Evolutionary conservation across 805 yeast genomes (phyloP), one percentile per base, ranked within the genome.

Genomic region (Yarrowia porcina): DNA sequence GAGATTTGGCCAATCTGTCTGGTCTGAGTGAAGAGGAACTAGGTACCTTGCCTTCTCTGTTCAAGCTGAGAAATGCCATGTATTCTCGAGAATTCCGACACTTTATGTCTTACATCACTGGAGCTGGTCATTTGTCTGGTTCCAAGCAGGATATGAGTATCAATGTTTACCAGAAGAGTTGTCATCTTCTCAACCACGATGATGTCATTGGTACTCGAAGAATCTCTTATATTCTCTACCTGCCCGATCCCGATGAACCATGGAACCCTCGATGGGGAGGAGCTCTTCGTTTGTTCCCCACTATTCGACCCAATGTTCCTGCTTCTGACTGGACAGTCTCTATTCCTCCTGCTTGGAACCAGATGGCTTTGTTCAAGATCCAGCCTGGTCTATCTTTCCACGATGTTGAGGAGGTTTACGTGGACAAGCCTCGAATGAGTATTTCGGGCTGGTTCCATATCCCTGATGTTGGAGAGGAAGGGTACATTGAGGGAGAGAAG

Each of bases 361-460:
- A 94, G 74, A 87, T 94, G 71, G 97, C 98, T 0, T 90, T 94
- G 71, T 94, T 94, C 79, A 87, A 88, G 5, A 98, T 94, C 13
- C 94, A 91, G 71, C 99, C 99, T 0, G 99, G 99, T 0, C 82
- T 87, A 54, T 89, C 97, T 1, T 94, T 94, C 81, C 99, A 94
- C 73, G 99, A 96, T 69, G 99, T 94, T 12, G 98, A 96, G 75
- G 99, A 94, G 73, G 99, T 96, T 1, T 82, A 87, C 65, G 96
- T 86, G 1, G 96, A 92, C 71, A 89, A 87, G 71, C 96, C 91
- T 66, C 81, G 99, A 70, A 77, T 94, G 35, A 89, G 97, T 0
- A 90, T 94, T 65, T 97, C 94, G 70, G 99, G 99, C 0, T 96
- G 99, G 99, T 96, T 93, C 72, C 99, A 94, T 74, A 89, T 92